Evolutionary conservation across 1,284 basidiomycete species (phyloP).

Genomic region (Papiliotrema laurentii): DNA sequence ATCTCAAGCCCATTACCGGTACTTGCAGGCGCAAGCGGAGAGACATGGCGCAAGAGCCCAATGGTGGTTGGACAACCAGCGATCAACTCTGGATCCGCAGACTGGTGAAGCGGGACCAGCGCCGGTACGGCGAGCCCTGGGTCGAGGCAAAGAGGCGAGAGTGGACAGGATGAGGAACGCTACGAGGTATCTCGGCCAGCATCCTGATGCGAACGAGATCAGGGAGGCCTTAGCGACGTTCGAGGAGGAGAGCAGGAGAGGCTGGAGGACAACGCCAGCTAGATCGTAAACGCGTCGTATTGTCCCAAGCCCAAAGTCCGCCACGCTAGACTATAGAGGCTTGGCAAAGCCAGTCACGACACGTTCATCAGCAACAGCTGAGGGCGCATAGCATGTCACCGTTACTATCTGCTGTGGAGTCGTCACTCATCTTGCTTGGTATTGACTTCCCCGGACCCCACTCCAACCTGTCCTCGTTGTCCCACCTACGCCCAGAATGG

Average conservation of each 20-base stretch:
- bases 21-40: slow-evolving; percentile 32
- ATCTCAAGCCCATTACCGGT: slow-evolving; percentile 21
- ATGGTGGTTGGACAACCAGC: slow-evolving; percentile 24
- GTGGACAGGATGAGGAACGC: neutral
- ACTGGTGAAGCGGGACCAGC: neutral
- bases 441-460: no score
- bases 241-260: neutral
- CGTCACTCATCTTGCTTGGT: no score
- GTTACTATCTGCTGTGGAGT: no score
- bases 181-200: neutral
- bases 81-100: neutral
- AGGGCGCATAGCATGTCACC: no score
- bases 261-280: neutral
- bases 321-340: no score
- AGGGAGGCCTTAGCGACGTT: neutral
- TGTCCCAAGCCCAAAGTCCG: no score
- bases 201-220: neutral
- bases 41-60: slow-evolving; percentile 9
- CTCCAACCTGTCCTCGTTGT: no score
- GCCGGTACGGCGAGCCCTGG: neutral
- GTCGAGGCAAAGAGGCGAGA: neutral
- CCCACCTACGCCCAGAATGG: no score
- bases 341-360: no score
- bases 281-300: no score
- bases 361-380: no score